Percentiles rank a stretch among this genome's conserved stretches.
These are phyloP conservation scores for Xylariales sp. DNA, from an alignment of 2,329 filamentous ascomycete species.

Conservation along the genomic window DNA sequence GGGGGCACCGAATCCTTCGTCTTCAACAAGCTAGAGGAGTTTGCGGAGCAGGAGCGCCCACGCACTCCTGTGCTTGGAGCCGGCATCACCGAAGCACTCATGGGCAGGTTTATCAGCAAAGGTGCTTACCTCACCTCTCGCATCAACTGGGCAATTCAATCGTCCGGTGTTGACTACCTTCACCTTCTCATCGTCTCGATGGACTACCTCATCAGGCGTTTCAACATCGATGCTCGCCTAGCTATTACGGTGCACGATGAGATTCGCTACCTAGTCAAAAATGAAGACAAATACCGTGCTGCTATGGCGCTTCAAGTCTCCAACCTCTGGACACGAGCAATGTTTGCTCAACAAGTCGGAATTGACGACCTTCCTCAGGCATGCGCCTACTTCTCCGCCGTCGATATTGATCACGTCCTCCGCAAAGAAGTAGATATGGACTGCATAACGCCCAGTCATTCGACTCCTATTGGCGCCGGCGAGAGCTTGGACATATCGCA, in stretches of 20 bases:
- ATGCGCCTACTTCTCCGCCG: constrained; percentile 94
- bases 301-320: constrained; percentile 94
- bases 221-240: constrained; percentile 85
- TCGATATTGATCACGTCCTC: constrained; percentile 95
- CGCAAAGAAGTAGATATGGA: constrained; percentile 99
- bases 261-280: constrained; percentile 90
- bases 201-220: constrained; percentile 90
- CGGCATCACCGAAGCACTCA: constrained; percentile 94
- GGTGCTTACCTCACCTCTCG: constrained; percentile 94
- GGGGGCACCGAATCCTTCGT: constrained; percentile 97
- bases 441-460: constrained; percentile 90
- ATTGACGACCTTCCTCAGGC: constrained; percentile 94
- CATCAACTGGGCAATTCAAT: constrained; percentile 99
- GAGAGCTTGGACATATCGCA: constrained; percentile 85
- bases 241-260: constrained; percentile 98
- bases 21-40: constrained; percentile 98
- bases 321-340: constrained; percentile 96
- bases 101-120: constrained; percentile 86
- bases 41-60: constrained; percentile 92
- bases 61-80: constrained; percentile 92
- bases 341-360: constrained; percentile 97
- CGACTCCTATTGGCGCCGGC: constrained; percentile 80
- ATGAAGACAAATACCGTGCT: constrained; percentile 86
- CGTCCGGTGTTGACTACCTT: constrained; percentile 95
- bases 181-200: constrained; percentile 93